Base-by-base conservation (phyloP, 768 basidiomycete genomes). In the Gloeostereum incarnatum region DNA sequence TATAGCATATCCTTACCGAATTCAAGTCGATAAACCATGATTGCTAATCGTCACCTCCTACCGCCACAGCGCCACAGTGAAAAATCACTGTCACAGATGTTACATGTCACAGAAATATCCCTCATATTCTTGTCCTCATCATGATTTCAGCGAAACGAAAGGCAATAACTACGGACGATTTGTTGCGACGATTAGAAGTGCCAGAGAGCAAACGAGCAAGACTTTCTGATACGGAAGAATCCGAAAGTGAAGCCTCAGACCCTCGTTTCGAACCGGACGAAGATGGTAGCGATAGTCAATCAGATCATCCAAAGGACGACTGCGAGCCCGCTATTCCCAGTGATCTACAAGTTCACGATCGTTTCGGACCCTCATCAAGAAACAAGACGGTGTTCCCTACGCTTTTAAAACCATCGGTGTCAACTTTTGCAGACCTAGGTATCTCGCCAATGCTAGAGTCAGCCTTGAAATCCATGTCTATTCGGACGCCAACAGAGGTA, bases 401-500 rank as follows among this genome's bases (percentile, higher is more conserved):
- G 19, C 11, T n/a, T 36, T n/a, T 22, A 36, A 24, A 20, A 27
- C 33, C 42, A 39, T 18, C 47, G n/a, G n/a, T 51, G 3, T 29
- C 47, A 23, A 65, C 72, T 13, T 88, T 84, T 45, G 51, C 58
- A 11, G 65, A 71, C 2, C 61, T 88, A 42, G 78, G 76, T 2
- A 68, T 87, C 43, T 78, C 77, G 0, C 41, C 65, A 2, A 52
- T 65, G 3, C 65, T 99, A 23, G 72, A 78, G 38, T 50, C 61
- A 10, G 78, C 89, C 1, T 66, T 98, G 38, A 61, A 59, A 21
- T 69, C 73, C 24, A 91, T 99, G 83, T 88, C 90, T 10, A 97
- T 98, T 43, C 70, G 68, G 25, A 53, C 58, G 2, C 93, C 94
- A 0, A 97, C 94, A 0, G 79, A 83, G 44, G 80, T 99, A 20